These are phyloP conservation scores for Irpex lacteus DNA, from an alignment of 1,284 basidiomycete genomes.

Conservation along the genomic window DNA sequence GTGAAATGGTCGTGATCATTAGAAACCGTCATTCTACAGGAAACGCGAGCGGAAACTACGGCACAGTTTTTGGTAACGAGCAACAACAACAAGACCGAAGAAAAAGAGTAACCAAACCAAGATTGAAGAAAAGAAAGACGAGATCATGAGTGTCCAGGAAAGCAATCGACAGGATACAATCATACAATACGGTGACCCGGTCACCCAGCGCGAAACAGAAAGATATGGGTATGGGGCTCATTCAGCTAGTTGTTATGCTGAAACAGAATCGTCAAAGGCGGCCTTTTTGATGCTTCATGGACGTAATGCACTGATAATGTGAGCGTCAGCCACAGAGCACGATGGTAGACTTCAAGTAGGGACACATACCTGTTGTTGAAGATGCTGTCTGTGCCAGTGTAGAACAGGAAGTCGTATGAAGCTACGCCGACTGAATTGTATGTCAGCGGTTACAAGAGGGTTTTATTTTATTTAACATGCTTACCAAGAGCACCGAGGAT, in stretches of 20 bases:
- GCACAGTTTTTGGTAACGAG: background rate
- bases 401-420: constrained; percentile 33
- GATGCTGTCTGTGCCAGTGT: constrained; percentile 3
- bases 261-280: background rate
- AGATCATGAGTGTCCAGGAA: background rate
- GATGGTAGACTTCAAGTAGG: no score
- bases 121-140: background rate
- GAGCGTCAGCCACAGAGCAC: background rate
- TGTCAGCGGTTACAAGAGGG: background rate
- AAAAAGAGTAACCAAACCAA: background rate
- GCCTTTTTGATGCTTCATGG: background rate
- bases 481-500: constrained; percentile 49
- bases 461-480: constrained; percentile 3
- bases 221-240: background rate
- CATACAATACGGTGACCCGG: background rate
- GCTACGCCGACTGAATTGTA: constrained; percentile 39
- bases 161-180: background rate
- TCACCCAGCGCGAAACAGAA: background rate
- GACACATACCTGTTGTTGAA: background rate
- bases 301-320: background rate
- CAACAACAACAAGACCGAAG: background rate
- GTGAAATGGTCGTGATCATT: background rate
- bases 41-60: background rate
- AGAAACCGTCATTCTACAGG: background rate
- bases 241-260: background rate